phyloP scores from a whole-genome alignment of 192 early-diverging fungal species.

The Coemansia sp. region DNA sequence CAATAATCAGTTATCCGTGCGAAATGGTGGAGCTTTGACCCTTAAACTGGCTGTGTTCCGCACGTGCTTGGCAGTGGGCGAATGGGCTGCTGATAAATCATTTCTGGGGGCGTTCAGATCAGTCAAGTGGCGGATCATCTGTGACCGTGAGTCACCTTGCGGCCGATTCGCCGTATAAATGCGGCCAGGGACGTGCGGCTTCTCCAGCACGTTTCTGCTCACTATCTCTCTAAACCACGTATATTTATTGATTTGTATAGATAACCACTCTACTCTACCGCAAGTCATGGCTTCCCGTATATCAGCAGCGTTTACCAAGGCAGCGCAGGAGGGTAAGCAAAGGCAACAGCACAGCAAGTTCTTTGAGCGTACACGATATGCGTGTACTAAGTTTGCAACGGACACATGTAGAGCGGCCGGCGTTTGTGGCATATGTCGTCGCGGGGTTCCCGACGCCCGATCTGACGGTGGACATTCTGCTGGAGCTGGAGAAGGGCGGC shows the following conservation, averaged over 20 bases:
- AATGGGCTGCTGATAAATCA: neutral
- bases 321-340: slow-evolving; percentile 19
- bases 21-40: no score
- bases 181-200: neutral
- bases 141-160: neutral
- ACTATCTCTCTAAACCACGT: neutral
- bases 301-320: slow-evolving; percentile 36
- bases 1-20: no score
- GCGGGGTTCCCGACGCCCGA: slow-evolving; percentile 84
- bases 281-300: slow-evolving; percentile 35
- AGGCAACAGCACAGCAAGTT: neutral
- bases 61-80: neutral
- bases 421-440: slow-evolving; percentile 92
- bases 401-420: slow-evolving; percentile 55
- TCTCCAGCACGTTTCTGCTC: neutral
- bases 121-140: neutral
- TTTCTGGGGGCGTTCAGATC: neutral
- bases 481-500: slow-evolving; percentile 88
- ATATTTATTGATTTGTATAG: neutral
- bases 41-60: neutral
- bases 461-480: slow-evolving; percentile 79
- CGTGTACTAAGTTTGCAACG: neutral
- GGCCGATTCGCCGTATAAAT: neutral
- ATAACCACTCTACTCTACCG: neutral
- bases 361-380: neutral